These are phyloP conservation scores for Lathyrus oleraceus DNA, from an alignment of 306 rosid species.

Conservation along the genomic window DNA sequence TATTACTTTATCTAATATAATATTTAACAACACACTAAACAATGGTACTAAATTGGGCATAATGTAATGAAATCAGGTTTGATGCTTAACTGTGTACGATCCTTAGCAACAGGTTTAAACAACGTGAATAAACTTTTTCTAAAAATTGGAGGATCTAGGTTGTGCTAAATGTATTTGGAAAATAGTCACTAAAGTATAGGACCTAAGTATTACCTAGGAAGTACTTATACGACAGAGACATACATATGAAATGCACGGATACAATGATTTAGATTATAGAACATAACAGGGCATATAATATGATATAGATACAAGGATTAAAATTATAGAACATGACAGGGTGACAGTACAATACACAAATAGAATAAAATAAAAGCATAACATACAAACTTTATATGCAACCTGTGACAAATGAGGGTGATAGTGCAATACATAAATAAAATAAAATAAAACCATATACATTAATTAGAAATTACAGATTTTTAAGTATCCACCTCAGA, in stretches of 20 bases:
- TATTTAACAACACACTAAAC: constrained; percentile 13
- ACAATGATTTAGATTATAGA: neutral
- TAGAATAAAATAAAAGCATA: neutral
- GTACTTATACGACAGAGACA: neutral
- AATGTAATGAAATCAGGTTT: constrained; percentile 23
- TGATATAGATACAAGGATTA: neutral
- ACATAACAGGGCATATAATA: neutral
- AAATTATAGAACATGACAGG: neutral
- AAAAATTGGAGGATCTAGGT: constrained; percentile 21
- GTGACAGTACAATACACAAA: neutral
- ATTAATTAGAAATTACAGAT: neutral
- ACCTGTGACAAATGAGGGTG: no score
- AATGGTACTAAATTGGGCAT: constrained; percentile 11
- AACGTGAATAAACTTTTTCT: constrained; percentile 15
- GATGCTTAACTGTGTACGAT: constrained; percentile 2
- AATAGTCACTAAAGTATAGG: constrained; percentile 16
- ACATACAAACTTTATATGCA: neutral
- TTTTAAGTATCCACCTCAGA: neutral
- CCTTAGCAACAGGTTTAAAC: constrained; percentile 6
- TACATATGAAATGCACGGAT: neutral
- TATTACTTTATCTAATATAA: neutral
- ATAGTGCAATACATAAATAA: neutral
- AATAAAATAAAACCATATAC: neutral
- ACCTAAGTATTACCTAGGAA: neutral
- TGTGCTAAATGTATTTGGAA: constrained; percentile 10